These are phyloP conservation scores for Coniferiporia sulphurascens DNA, from an alignment of 1,284 basidiomycete species.

Conservation along the genomic window DNA sequence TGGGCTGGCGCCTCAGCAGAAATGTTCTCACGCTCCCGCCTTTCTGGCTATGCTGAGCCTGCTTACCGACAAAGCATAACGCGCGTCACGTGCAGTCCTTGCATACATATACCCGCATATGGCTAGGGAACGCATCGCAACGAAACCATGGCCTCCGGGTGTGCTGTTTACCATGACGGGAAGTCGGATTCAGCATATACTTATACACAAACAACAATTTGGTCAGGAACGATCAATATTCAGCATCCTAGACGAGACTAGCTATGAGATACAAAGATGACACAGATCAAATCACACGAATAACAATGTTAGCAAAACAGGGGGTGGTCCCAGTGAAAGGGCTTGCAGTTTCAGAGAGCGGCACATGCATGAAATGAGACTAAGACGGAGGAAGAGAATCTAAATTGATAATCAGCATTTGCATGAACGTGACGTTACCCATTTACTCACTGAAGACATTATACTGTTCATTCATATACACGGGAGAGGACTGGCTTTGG, in stretches of 20 bases:
- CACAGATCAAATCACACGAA: neutral
- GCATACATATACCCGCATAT: too few species aligned
- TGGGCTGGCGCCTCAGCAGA: too few species aligned
- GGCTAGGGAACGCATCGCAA: too few species aligned
- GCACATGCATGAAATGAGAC: neutral
- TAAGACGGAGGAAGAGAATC: conserved; percentile 5
- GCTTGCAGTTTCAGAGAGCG: neutral
- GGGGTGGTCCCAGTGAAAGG: neutral
- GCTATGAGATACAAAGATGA: conserved; percentile 9
- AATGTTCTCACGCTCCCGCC: too few species aligned
- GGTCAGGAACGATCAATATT: neutral
- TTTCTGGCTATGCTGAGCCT: too few species aligned
- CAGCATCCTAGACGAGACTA: neutral
- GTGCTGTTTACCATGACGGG: too few species aligned
- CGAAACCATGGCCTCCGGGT: too few species aligned
- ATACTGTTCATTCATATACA: conserved; percentile 16
- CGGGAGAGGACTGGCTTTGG: neutral
- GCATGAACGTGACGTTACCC: neutral
- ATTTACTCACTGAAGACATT: conserved; percentile 11
- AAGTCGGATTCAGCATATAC: too few species aligned
- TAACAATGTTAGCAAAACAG: neutral
- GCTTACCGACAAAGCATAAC: too few species aligned
- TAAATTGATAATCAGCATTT: neutral
- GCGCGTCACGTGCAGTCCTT: too few species aligned
- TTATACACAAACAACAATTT: too few species aligned